Conservation (phyloP, 2,329 filamentous ascomycete genomes). For the Curvularia sp. region DNA sequence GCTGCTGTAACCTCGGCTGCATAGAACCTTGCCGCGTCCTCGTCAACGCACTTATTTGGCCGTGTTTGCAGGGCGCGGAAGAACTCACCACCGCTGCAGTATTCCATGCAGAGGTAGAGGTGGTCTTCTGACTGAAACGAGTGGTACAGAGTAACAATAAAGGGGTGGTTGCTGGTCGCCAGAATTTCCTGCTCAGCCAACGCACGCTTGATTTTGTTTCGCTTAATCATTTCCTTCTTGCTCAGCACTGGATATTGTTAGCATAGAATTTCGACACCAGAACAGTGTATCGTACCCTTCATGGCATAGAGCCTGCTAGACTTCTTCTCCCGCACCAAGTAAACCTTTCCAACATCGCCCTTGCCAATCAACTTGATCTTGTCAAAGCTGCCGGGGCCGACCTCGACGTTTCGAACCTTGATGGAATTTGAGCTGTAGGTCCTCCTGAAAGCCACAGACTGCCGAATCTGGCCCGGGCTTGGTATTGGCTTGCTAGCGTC, state of each 20-base stretch:
- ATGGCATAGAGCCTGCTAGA: slow-evolving; percentile 94
- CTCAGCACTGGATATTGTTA: slow-evolving; percentile 74
- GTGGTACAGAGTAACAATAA: slow-evolving; percentile 98
- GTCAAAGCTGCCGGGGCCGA: slow-evolving; percentile 93
- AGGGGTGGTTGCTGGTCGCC: slow-evolving; percentile 97
- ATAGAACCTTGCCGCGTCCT: slow-evolving; percentile 96
- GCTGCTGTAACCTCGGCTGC: slow-evolving; percentile 97
- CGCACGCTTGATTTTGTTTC: slow-evolving; percentile 99
- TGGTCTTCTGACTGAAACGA: slow-evolving; percentile 99
- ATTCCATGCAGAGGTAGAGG: slow-evolving; percentile 99
- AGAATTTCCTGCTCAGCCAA: slow-evolving; percentile 97
- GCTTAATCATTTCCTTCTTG: slow-evolving; percentile 99
- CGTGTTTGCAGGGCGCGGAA: slow-evolving; percentile 96
- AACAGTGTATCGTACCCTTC: slow-evolving; percentile 72
- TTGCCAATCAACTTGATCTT: slow-evolving; percentile 99
- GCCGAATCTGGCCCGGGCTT: slow-evolving; percentile 69
- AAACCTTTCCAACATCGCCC: slow-evolving; percentile 98
- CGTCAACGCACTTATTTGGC: slow-evolving; percentile 94
- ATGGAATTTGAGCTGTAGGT: slow-evolving; percentile 99
- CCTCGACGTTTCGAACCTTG: slow-evolving; percentile 96
- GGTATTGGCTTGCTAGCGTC: slow-evolving; percentile 63
- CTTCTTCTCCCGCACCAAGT: slow-evolving; percentile 97
- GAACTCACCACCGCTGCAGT: slow-evolving; percentile 98
- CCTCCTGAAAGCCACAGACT: slow-evolving; percentile 79
- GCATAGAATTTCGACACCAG: slow-evolving; percentile 11